Conservation (phyloP, 2,329 filamentous ascomycete genomes). For the Ophidiomyces ophidiicola region DNA sequence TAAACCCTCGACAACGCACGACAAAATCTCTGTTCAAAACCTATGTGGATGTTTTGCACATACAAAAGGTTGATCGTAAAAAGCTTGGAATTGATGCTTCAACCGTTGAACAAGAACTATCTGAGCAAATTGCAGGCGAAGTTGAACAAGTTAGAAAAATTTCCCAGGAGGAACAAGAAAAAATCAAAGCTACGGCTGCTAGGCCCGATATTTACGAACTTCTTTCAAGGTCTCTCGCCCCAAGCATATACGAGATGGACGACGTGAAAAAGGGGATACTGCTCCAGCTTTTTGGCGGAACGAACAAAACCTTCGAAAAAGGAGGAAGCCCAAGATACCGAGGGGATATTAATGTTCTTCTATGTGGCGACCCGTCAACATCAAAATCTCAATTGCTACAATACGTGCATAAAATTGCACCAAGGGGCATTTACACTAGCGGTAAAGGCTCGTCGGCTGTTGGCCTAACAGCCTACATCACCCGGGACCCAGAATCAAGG, state of each 20-base stretch:
- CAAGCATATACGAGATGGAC: slow-evolving; percentile 94
- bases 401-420: slow-evolving; percentile 96
- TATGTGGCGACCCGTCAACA: slow-evolving; percentile 94
- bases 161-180: slow-evolving; percentile 72
- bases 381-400: slow-evolving; percentile 88
- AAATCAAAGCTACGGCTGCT: slow-evolving; percentile 68
- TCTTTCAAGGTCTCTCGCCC: slow-evolving; percentile 76
- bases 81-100: slow-evolving; percentile 82
- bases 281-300: slow-evolving; percentile 89
- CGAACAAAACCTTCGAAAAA: slow-evolving; percentile 96
- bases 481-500: slow-evolving; percentile 59
- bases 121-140: slow-evolving; percentile 56
- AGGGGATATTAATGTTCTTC: slow-evolving; percentile 92
- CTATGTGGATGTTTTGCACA: slow-evolving; percentile 86
- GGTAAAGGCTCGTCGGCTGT: slow-evolving; percentile 66
- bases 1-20: slow-evolving; percentile 83
- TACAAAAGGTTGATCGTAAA: slow-evolving; percentile 93
- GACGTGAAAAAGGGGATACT: slow-evolving; percentile 98
- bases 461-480: slow-evolving; percentile 65
- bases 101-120: slow-evolving; percentile 72
- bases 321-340: slow-evolving; percentile 90
- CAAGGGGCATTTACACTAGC: slow-evolving; percentile 67
- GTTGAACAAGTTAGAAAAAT: slow-evolving; percentile 77
- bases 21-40: slow-evolving; percentile 97
- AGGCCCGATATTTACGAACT: slow-evolving; percentile 87